Evolutionary conservation across 2,329 filamentous ascomycete genomes (phyloP).

Genomic region (Coniochaeta hoffmannii): DNA sequence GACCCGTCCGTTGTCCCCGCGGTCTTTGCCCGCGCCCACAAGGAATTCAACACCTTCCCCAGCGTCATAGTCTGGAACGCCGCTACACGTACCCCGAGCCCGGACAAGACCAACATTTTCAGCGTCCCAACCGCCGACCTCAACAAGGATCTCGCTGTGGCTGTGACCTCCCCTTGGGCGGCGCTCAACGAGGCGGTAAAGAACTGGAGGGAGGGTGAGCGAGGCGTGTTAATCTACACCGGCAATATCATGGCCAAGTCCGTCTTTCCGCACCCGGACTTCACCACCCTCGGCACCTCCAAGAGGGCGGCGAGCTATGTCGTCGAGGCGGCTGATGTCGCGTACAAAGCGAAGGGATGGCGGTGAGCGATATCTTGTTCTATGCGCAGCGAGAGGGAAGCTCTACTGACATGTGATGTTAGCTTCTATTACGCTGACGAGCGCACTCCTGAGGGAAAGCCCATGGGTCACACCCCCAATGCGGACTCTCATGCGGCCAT

Average conservation of each 20-base stretch:
- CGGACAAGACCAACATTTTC: constrained; percentile 8
- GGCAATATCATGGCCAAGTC: constrained; percentile 6
- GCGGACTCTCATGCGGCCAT: constrained; percentile 5
- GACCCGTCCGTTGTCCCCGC: background rate
- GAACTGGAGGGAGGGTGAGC: constrained; percentile 7
- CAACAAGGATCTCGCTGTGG: constrained; percentile 4
- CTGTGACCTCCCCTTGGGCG: constrained; percentile 7
- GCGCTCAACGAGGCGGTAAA: constrained; percentile 7
- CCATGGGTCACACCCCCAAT: background rate
- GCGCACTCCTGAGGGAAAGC: constrained; percentile 6
- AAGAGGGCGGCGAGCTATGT: constrained; percentile 6
- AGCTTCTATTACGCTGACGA: constrained; percentile 13
- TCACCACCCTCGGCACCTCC: constrained; percentile 5
- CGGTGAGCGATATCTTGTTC: constrained; percentile 4
- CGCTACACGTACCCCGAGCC: constrained; percentile 1
- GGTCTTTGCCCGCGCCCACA: constrained; percentile 1
- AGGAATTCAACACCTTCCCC: constrained; percentile 4
- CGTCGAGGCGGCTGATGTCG: constrained; percentile 7
- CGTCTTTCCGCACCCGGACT: constrained; percentile 1
- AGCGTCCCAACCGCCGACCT: constrained; percentile 4
- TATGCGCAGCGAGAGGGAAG: background rate
- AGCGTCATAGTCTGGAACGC: constrained; percentile 10
- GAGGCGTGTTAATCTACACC: constrained; percentile 8
- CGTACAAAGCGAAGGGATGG: constrained; percentile 8
- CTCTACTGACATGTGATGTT: background rate